phyloP scores from a whole-genome alignment of 2,329 filamentous ascomycete species.

The Uncinocarpus reesii region DNA sequence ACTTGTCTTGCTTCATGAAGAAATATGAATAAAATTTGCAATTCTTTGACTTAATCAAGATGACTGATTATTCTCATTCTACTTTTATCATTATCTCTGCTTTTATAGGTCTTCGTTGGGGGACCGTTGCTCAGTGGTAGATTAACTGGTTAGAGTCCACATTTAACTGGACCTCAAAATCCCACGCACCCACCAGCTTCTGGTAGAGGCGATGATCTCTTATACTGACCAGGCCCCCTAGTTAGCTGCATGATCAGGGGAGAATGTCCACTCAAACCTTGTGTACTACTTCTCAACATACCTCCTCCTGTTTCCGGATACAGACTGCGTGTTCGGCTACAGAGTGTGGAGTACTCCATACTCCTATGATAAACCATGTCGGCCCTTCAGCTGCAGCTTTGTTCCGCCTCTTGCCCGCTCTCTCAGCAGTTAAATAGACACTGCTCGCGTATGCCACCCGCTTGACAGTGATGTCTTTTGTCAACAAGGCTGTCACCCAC shows the following conservation, averaged over 20 bases:
- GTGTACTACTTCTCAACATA: background rate
- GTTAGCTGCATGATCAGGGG: background rate
- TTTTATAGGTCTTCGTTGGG: too few species aligned
- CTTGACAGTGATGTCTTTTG: background rate
- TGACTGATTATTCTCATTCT: too few species aligned
- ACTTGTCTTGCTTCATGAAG: too few species aligned
- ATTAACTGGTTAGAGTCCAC: too few species aligned
- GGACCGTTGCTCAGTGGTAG: too few species aligned
- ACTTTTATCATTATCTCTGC: too few species aligned
- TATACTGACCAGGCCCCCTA: background rate
- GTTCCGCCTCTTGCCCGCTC: background rate
- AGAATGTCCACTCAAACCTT: background rate
- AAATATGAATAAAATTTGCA: too few species aligned
- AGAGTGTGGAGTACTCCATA: too few species aligned
- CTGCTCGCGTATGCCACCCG: background rate
- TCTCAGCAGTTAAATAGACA: background rate
- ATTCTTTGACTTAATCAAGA: too few species aligned
- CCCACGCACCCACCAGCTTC: too few species aligned
- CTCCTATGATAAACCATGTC: background rate
- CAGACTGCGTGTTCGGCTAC: background rate
- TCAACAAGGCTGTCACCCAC: background rate
- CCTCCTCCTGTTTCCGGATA: background rate
- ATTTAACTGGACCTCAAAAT: too few species aligned
- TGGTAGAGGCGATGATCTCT: background rate
- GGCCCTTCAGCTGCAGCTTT: background rate